phyloP scores from a whole-genome alignment of 345 rosid genomes.

The Gossypium longicalyx region DNA sequence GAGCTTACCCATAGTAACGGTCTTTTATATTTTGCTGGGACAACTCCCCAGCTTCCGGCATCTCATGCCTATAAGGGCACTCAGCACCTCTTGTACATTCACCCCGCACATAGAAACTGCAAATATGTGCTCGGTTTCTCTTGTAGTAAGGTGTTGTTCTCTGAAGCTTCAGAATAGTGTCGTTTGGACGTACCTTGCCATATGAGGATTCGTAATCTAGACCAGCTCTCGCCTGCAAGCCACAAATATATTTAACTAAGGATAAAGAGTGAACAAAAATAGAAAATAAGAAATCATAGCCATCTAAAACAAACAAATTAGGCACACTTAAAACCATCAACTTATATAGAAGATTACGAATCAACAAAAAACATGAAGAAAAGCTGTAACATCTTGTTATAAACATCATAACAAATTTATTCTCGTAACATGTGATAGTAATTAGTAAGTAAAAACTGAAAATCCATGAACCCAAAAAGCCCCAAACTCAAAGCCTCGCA shows the following conservation, averaged over 20 bases:
- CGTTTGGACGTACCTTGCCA: constrained; percentile 80
- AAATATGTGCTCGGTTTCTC: constrained; percentile 89
- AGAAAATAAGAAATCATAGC: neutral
- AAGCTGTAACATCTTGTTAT: neutral
- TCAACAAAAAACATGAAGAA: neutral
- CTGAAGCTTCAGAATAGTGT: constrained; percentile 89
- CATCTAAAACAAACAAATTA: neutral
- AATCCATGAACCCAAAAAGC: neutral
- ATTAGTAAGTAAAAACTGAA: neutral
- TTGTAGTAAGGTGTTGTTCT: constrained; percentile 91
- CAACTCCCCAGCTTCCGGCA: constrained; percentile 89
- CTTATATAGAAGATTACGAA: neutral
- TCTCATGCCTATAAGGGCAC: constrained; percentile 95
- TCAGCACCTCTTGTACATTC: constrained; percentile 97
- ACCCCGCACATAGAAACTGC: constrained; percentile 90
- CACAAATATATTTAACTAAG: neutral
- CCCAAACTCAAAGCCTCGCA: neutral
- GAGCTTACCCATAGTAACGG: constrained; percentile 87
- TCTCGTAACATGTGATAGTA: neutral
- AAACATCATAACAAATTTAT: neutral
- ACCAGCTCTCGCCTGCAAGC: constrained; percentile 87
- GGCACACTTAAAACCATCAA: neutral
- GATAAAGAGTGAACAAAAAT: neutral
- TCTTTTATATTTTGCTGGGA: constrained; percentile 96
- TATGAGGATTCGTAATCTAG: constrained; percentile 93